phyloP scores from a whole-genome alignment of 306 rosid species.

The Cicer yamashitae region DNA sequence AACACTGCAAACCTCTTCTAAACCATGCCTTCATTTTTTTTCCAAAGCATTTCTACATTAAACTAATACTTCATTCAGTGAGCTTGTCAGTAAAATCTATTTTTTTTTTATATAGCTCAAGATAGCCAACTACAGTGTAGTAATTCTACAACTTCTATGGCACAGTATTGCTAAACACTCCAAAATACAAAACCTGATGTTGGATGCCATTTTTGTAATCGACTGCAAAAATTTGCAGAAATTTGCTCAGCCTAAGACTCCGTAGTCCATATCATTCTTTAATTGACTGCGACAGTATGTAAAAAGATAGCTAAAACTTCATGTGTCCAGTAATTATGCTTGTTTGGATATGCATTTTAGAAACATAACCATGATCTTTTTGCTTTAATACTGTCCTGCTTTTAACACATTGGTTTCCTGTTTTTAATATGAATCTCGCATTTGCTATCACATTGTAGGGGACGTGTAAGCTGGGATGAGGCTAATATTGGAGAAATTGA shows the following conservation, averaged over 20 bases:
- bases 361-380: background rate
- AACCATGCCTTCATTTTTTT: background rate
- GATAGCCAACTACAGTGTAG: background rate
- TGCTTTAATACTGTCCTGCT: slow-evolving; percentile 8
- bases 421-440: slow-evolving; percentile 33
- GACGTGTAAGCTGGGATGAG: slow-evolving; percentile 94
- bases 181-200: background rate
- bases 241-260: slow-evolving; percentile 90
- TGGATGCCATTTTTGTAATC: background rate
- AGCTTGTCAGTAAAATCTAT: background rate
- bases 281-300: slow-evolving; percentile 77
- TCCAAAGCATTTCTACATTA: slow-evolving; percentile 7
- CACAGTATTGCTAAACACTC: background rate
- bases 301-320: slow-evolving; percentile 30
- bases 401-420: slow-evolving; percentile 3
- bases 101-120: background rate
- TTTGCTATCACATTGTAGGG: slow-evolving; percentile 48
- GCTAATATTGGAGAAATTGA: slow-evolving; percentile 87
- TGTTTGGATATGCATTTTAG: slow-evolving; percentile 15
- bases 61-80: background rate
- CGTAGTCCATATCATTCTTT: slow-evolving; percentile 87
- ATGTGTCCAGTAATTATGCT: slow-evolving; percentile 31
- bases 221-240: slow-evolving; percentile 83
- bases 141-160: slow-evolving; percentile 5
- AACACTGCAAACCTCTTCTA: background rate